Base-by-base conservation (phyloP, 495 filamentous ascomycete genomes). In the Aspergillus mulundensis region DNA sequence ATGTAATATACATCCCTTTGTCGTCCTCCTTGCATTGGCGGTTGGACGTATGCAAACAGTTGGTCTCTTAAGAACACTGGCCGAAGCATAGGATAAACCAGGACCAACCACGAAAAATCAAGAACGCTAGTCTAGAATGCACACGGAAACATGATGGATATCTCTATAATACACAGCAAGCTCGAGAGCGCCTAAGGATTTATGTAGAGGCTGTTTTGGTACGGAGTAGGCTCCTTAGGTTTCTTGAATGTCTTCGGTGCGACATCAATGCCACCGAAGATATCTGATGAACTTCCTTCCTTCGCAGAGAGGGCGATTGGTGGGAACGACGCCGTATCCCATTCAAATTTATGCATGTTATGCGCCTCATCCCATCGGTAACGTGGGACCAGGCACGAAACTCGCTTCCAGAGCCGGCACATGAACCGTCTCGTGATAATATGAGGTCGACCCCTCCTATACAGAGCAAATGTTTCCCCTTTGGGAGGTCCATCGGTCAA, bases 361-460 rank as follows among this genome's bases (percentile, higher is more conserved):
- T 52, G 48, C 2, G 11, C 20, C 0, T 36, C 32, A 54, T 71
- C 61, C 58, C 63, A 70, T 5, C 45, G 46, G 56, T 67, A 65
- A 1, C 66, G 61, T 12, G 79, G 77, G 16, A 74, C 68, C 23
- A 74, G 52, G 44, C 56, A 51, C 28, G 73, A 76, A 25, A 81
- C 60, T 15, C 72, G 71, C 47, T 60, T 59, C 76, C 78, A 82
- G 18, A 72, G 50, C 41, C 70, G 69, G 32, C 50, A 57, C 78
- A 82, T 80, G 52, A 74, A 76, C 12, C 77, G 66, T 23, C 56
- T 50, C 7, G 71, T 79, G 28, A 81, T 66, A 0, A 23, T 30
- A 54, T 80, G 78, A 10, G 73, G 70, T 4, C 76, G 68, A 11
- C 69, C 72, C 38, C 60, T 53, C 4, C 45, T 54, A 59, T 61